Conservation (phyloP, 192 early-diverging fungal species). For the Thamnidium elegans region DNA sequence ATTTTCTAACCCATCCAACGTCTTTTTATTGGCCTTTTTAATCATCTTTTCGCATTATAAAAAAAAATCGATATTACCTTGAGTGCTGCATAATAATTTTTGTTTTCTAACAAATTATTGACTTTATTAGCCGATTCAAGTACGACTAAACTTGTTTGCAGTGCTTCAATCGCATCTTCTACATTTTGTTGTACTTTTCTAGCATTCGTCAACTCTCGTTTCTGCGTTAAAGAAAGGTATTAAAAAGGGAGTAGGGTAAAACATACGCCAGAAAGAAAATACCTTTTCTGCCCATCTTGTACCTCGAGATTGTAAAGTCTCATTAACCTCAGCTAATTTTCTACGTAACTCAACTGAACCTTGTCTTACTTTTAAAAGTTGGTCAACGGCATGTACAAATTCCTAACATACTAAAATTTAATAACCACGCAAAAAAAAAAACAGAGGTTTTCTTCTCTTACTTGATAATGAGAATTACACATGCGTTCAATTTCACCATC, state of each 20-base stretch:
- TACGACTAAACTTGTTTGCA: conserved; percentile 82
- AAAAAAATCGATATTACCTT: conserved; percentile 47
- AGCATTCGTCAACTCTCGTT: conserved; percentile 74
- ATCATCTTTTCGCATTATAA: background rate
- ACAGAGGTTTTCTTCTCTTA: conserved; percentile 11
- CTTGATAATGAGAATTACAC: conserved; percentile 95
- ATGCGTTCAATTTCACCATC: conserved; percentile 97
- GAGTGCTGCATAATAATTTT: conserved; percentile 92
- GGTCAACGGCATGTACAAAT: conserved; percentile 92
- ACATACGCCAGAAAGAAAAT: too few relatives aligned
- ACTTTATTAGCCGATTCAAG: conserved; percentile 86
- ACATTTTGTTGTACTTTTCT: conserved; percentile 84
- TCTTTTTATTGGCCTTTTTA: conserved; percentile 47
- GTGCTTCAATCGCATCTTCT: conserved; percentile 74
- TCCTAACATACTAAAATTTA: conserved; percentile 49
- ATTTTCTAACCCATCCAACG: conserved; percentile 79
- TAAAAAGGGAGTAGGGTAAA: too few relatives aligned
- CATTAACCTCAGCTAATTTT: conserved; percentile 84
- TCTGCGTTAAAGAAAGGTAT: conserved; percentile 41
- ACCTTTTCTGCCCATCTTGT: conserved; percentile 73
- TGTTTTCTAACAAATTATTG: conserved; percentile 70
- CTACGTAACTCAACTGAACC: conserved; percentile 81
- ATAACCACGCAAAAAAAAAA: background rate
- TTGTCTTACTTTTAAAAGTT: conserved; percentile 91
- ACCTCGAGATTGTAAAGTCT: conserved; percentile 80